Percentiles rank a stretch among this genome's conserved stretches.
phyloP scores from a whole-genome alignment of 208 protist species.

The Wallacemonas sp. region DNA sequence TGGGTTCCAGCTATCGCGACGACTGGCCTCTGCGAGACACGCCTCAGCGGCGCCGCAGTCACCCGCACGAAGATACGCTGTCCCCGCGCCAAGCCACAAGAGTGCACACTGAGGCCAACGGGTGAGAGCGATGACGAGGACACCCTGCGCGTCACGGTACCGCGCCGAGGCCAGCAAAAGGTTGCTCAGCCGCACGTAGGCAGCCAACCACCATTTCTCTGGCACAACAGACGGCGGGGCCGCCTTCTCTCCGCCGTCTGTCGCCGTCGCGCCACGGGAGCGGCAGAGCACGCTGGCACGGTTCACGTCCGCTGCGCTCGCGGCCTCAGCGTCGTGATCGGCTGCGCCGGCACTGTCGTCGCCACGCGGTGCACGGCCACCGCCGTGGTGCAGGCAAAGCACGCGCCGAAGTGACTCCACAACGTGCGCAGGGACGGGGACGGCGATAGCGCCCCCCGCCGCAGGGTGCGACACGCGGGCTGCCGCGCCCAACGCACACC shows the following conservation, averaged over 20 bases:
- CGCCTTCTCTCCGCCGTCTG: not conserved
- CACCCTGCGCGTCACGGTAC: slow-evolving; percentile 76
- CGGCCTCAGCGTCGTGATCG: not conserved
- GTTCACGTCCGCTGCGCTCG: not conserved
- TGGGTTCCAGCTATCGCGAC: slow-evolving; percentile 81
- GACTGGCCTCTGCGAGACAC: slow-evolving; percentile 89
- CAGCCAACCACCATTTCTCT: not conserved
- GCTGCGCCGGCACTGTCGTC: not conserved
- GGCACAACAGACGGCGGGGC: not conserved
- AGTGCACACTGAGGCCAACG: slow-evolving; percentile 72
- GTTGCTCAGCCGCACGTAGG: slow-evolving; percentile 81
- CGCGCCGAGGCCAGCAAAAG: slow-evolving; percentile 63
- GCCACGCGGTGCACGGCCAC: not conserved
- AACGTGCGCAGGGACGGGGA: slow-evolving; percentile 1
- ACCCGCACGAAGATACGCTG: slow-evolving; percentile 80
- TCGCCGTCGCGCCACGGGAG: not conserved
- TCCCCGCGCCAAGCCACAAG: slow-evolving; percentile 87
- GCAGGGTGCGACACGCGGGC: not conserved
- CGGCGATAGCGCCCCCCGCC: not conserved
- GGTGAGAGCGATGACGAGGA: slow-evolving; percentile 67
- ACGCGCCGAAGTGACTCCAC: slow-evolving; percentile 16
- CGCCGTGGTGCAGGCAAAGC: not conserved
- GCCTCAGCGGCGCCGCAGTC: slow-evolving; percentile 73
- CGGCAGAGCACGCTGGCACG: not conserved
- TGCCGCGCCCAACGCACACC: not conserved